phyloP scores from a whole-genome alignment of 208 protist genomes.

The Trypanosoma vivax region DNA sequence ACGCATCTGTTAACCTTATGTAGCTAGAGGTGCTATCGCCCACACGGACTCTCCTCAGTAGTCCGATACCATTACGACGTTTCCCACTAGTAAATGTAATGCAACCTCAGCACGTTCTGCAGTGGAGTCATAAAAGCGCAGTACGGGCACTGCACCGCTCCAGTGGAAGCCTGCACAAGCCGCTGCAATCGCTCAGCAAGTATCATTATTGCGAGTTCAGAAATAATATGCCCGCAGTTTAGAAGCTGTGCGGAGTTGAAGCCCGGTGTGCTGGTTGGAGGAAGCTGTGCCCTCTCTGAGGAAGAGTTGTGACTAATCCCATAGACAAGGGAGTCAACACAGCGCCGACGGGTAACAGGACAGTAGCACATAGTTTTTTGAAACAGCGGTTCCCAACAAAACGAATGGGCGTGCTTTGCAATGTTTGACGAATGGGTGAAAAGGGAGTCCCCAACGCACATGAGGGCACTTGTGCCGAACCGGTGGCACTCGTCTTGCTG shows the following conservation, averaged over 20 bases:
- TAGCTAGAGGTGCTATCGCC: background rate
- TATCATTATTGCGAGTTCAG: conserved; percentile 40
- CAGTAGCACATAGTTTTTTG: conserved; percentile 77
- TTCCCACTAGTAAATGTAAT: conserved; percentile 38
- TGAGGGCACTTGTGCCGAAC: conserved; percentile 12
- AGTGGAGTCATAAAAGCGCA: conserved; percentile 39
- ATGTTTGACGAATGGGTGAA: conserved; percentile 19
- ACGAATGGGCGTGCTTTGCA: conserved; percentile 10
- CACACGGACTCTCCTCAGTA: background rate
- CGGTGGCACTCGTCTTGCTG: conserved; percentile 14
- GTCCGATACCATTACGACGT: background rate
- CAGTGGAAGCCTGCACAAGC: conserved; percentile 7
- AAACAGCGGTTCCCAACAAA: conserved; percentile 46
- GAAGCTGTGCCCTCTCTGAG: conserved; percentile 5
- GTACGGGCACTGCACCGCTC: conserved; percentile 58
- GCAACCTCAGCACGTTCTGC: conserved; percentile 36
- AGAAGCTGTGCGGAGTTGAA: conserved; percentile 65
- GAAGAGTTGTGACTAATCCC: conserved; percentile 12
- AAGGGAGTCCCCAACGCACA: background rate
- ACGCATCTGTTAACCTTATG: background rate
- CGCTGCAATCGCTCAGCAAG: conserved; percentile 23
- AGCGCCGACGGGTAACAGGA: conserved; percentile 66
- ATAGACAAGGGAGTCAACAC: conserved; percentile 53
- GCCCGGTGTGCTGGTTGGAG: conserved; percentile 3
- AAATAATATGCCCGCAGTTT: conserved; percentile 72